Percentiles rank a stretch among this genome's conserved stretches.
These are phyloP conservation scores for Solanum bukasovii DNA, from an alignment of 257 asterid species.

Conservation along the genomic window DNA sequence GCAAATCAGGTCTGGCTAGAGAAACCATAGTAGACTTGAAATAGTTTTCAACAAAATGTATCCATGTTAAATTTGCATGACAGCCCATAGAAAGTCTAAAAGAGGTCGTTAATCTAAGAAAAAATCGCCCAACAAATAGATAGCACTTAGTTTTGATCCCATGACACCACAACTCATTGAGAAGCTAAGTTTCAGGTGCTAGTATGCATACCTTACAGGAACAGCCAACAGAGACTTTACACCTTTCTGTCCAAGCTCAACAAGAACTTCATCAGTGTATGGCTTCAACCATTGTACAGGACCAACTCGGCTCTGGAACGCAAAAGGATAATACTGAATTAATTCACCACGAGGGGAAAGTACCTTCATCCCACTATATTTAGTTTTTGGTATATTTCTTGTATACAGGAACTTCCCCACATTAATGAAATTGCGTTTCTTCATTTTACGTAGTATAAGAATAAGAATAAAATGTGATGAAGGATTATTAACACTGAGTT, in stretches of 20 bases:
- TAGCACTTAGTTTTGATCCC: neutral
- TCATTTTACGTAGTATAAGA: neutral
- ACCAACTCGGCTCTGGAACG: conserved; percentile 85
- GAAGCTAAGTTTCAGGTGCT: neutral
- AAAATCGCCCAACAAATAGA: neutral
- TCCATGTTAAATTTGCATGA: neutral
- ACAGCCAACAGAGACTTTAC: conserved; percentile 82
- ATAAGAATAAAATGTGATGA: neutral
- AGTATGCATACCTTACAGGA: conserved; percentile 61
- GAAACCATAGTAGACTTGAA: neutral
- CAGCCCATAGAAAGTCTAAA: neutral
- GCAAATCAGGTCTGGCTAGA: neutral
- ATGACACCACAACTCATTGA: neutral
- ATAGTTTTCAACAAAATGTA: neutral
- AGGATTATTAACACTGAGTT: neutral
- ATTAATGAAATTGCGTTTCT: neutral
- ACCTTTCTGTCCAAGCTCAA: conserved; percentile 87
- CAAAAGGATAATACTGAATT: neutral
- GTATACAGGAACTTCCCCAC: neutral
- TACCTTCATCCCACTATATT: neutral
- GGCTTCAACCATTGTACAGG: conserved; percentile 98
- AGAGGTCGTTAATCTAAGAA: neutral
- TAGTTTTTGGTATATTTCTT: neutral
- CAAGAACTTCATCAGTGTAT: conserved; percentile 93
- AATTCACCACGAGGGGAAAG: neutral